phyloP scores from a whole-genome alignment of 2,329 filamentous ascomycete genomes.

The Neopestalotiopsis clavispora region DNA sequence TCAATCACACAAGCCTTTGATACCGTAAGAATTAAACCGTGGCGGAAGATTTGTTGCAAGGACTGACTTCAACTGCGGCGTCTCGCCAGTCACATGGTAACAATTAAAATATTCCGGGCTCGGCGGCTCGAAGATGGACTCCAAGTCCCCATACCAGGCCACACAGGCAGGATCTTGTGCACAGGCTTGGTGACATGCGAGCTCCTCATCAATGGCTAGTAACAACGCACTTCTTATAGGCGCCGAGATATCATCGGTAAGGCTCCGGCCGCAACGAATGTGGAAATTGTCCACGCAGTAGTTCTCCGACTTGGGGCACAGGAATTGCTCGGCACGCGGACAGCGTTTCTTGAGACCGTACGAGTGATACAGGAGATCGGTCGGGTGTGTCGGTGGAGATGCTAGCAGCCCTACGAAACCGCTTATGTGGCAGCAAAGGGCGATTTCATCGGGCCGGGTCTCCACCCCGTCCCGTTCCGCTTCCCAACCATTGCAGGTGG shows the following conservation, averaged over 20 bases:
- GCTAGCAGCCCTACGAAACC: not conserved
- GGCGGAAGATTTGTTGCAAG: not conserved
- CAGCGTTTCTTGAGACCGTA: not conserved
- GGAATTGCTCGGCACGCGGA: not conserved
- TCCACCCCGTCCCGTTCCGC: not conserved
- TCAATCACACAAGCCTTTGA: not conserved
- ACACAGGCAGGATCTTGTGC: not conserved
- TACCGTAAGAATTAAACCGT: not conserved
- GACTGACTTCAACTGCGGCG: not conserved
- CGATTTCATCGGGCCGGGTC: not conserved
- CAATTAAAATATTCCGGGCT: not conserved
- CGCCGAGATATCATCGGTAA: not conserved
- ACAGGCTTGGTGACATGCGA: not conserved
- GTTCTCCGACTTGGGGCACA: not conserved
- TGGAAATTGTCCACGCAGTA: not conserved
- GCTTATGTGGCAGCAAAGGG: not conserved
- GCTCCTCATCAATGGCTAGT: not conserved
- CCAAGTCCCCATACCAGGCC: not conserved
- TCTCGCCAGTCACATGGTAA: not conserved
- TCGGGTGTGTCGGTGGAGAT: not conserved
- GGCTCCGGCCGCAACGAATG: not conserved
- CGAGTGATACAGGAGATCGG: not conserved
- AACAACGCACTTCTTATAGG: not conserved
- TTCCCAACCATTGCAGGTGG: not conserved
- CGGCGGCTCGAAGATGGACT: not conserved